These are phyloP conservation scores for Hyaloraphidium curvatum DNA, from an alignment of 192 early-diverging fungal species.

Conservation along the genomic window DNA sequence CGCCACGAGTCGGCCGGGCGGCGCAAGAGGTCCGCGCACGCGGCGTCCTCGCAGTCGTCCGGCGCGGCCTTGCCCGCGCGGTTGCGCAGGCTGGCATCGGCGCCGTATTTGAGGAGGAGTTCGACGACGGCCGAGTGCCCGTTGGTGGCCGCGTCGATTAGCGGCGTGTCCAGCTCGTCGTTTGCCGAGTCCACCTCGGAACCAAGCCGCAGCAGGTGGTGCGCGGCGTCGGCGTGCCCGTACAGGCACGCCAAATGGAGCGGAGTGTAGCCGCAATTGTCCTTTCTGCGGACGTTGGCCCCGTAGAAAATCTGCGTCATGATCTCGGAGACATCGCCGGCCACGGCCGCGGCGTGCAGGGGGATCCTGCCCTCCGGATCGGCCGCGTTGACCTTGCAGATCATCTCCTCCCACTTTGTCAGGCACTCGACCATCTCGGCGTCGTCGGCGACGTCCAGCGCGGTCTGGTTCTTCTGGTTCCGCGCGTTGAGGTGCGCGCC, in stretches of 20 bases:
- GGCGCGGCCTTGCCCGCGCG: not conserved
- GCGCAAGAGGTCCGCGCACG: too few species aligned
- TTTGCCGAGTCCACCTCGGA: slow-evolving; percentile 18
- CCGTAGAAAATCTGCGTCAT: slow-evolving; percentile 13
- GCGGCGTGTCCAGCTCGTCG: slow-evolving; percentile 15
- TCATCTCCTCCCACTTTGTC: slow-evolving; percentile 20
- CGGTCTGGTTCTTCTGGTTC: slow-evolving; percentile 25
- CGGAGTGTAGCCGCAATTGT: slow-evolving; percentile 24
- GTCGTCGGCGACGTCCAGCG: slow-evolving; percentile 17
- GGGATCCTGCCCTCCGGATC: slow-evolving; percentile 19
- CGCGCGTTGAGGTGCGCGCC: slow-evolving; percentile 19
- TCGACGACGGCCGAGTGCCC: not conserved
- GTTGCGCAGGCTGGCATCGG: not conserved
- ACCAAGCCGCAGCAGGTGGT: slow-evolving; percentile 21
- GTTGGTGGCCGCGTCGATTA: not conserved
- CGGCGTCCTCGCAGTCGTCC: too few species aligned
- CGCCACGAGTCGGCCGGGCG: too few species aligned
- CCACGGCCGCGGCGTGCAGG: slow-evolving; percentile 16
- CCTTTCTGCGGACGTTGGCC: slow-evolving; percentile 22
- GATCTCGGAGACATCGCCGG: slow-evolving; percentile 17
- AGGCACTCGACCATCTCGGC: slow-evolving; percentile 13
- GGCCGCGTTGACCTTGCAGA: slow-evolving; percentile 9
- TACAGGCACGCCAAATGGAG: slow-evolving; percentile 24
- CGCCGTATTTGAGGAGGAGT: not conserved
- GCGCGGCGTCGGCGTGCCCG: slow-evolving; percentile 13